Evolutionary conservation across 306 rosid genomes (phyloP), one percentile per base, ranked within the genome.

Genomic region (Carpinus viminea): DNA sequence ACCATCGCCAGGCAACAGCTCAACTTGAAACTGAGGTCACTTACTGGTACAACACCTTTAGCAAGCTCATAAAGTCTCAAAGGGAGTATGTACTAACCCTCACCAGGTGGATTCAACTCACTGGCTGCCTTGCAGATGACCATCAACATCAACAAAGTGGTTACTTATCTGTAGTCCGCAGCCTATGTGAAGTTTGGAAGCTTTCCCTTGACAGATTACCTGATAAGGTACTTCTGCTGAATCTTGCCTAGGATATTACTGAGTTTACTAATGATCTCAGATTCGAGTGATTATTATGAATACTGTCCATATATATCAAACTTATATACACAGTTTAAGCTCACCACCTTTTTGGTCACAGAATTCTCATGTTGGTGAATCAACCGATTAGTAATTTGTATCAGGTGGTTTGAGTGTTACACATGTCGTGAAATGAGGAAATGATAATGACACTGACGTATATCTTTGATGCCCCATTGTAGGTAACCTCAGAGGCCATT

Each of bases 401-500:
- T 8, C 7, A 4, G 28, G 72, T 38, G 28, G 21, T 66, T 41
- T 66, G 26, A 38, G 50, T 8, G 51, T 36, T 65, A 31, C 43
- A 38, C 24, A 2, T 38, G 71, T 17, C 16, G 17, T 66, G 28
- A 66, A 66, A 66, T 64, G 70, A 66, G 8, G 41, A 17, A 38
- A 12, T 3, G 45, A 41, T 6, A 38, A 38, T 38, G 43, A 38
- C 43, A 38, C 3, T 36, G 38, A 36, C 3, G 2, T 36, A 36
- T 56, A 26, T 34, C 17, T 31, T 51, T 76, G 62, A 41, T 79
- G 20, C 51, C 77, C 20, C 81, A 74, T 24, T 83, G 38, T 74
- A 96, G 99, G 94, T 74, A 76, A 79, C 85, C 18, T 83, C 93
- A 5, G 96, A 89, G 31, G 93, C 97, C 76, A 89, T 96, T 65